phyloP scores from a whole-genome alignment of 139 green algal species.

The Chlorella sp. region DNA sequence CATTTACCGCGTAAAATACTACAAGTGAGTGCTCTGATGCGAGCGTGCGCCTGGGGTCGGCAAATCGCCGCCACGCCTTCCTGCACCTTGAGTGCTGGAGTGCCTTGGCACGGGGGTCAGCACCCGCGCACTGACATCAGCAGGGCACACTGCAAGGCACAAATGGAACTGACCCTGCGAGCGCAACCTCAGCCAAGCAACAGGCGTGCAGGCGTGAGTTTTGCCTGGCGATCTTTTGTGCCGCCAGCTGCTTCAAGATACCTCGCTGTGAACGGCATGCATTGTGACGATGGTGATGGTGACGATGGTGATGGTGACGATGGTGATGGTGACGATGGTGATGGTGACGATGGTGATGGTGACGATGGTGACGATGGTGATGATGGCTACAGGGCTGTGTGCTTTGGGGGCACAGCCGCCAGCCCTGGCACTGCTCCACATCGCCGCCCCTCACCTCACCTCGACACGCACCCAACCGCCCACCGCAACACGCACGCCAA shows the following conservation, averaged over 20 bases:
- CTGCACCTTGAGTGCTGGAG: background rate
- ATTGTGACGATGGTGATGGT: background rate
- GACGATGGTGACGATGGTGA: background rate
- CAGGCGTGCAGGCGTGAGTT: background rate
- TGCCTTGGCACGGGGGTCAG: too few relatives aligned
- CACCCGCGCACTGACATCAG: too few relatives aligned
- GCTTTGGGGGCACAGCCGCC: background rate
- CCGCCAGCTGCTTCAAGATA: background rate
- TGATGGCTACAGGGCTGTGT: background rate
- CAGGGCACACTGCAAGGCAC: too few relatives aligned
- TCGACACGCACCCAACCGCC: background rate
- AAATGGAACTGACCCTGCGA: too few relatives aligned
- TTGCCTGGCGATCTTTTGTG: too few relatives aligned
- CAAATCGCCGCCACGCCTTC: background rate
- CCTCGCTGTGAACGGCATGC: background rate
- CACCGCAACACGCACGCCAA: background rate
- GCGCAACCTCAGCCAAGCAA: background rate
- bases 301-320: background rate
- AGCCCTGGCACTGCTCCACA: too few relatives aligned
- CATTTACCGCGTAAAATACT: background rate
- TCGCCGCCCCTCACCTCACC: background rate
- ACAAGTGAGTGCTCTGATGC: background rate
- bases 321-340: background rate
- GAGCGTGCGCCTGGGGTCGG: background rate
- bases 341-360: background rate